Percentiles rank a stretch among this genome's conserved stretches.
Evolutionary conservation across 192 early-diverging fungal species (phyloP).

Genomic region (Podila horticola): DNA sequence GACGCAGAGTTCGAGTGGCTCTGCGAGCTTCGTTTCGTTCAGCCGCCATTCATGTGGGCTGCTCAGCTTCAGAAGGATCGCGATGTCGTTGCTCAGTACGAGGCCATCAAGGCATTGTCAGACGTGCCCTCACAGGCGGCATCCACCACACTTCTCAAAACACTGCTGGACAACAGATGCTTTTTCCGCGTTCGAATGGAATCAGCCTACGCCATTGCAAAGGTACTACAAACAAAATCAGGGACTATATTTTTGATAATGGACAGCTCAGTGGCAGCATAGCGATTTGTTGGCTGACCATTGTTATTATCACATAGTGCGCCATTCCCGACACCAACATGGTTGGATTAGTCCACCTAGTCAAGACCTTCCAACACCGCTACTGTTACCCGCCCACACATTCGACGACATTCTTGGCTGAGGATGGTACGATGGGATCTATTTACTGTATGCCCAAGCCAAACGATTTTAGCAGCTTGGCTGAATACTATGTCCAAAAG

Average conservation of each 20-base stretch:
- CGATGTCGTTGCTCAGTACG: conserved; percentile 92
- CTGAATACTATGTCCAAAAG: conserved; percentile 94
- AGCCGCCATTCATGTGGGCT: conserved; percentile 96
- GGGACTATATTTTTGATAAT: neutral
- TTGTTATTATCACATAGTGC: conserved; percentile 41
- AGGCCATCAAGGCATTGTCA: conserved; percentile 57
- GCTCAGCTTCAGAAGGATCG: conserved; percentile 89
- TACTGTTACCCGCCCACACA: conserved; percentile 70
- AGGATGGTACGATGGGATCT: conserved; percentile 49
- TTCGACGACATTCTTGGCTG: conserved; percentile 32
- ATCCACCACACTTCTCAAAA: conserved; percentile 78
- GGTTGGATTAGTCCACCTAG: conserved; percentile 78
- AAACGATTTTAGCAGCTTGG: conserved; percentile 89
- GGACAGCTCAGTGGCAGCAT: neutral
- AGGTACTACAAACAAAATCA: conserved; percentile 17
- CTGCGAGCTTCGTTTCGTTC: conserved; percentile 84
- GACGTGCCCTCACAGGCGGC: conserved; percentile 69
- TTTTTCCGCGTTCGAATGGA: conserved; percentile 91
- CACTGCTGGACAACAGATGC: conserved; percentile 79
- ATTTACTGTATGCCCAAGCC: conserved; percentile 74
- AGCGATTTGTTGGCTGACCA: neutral
- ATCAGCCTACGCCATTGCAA: conserved; percentile 76
- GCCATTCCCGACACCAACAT: conserved; percentile 65
- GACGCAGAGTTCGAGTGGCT: conserved; percentile 97
- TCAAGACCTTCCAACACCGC: conserved; percentile 76